Conservation (phyloP, 129 eudicot species). For the Tagetes patula region DNA sequence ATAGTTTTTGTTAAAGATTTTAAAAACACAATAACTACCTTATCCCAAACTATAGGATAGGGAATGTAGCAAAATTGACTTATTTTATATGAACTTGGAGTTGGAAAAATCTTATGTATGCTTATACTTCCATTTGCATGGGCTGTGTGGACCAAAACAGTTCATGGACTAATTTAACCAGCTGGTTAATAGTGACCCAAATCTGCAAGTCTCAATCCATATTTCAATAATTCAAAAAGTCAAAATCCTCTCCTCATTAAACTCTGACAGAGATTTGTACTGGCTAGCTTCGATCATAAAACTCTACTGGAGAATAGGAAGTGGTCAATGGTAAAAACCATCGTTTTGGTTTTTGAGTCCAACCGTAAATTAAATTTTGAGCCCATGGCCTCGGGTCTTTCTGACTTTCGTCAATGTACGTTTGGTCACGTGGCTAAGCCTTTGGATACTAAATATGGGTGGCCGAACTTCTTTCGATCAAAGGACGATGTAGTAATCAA, state of each 20-base stretch:
- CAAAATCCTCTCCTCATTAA: slow-evolving; percentile 23
- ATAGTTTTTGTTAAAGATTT: not conserved
- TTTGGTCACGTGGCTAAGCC: no score
- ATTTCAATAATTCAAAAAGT: slow-evolving; percentile 25
- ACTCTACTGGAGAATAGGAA: not conserved
- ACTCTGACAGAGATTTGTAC: slow-evolving; percentile 2
- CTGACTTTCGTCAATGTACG: no score
- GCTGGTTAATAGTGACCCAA: slow-evolving; percentile 42
- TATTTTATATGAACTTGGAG: not conserved
- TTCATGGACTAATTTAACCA: slow-evolving; percentile 36
- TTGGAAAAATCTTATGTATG: not conserved
- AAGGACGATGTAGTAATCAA: no score
- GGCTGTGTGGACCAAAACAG: slow-evolving; percentile 36
- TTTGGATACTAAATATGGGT: no score
- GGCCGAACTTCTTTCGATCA: no score
- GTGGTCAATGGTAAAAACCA: no score
- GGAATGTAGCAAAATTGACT: slow-evolving; percentile 21
- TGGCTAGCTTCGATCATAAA: not conserved
- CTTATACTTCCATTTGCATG: slow-evolving; percentile 21
- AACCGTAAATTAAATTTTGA: no score
- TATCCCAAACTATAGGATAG: slow-evolving; percentile 6
- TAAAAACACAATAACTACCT: not conserved
- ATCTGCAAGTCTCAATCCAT: slow-evolving; percentile 27
- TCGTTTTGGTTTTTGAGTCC: no score
- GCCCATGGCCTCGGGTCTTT: no score